Evolutionary conservation across 2,329 filamentous ascomycete genomes (phyloP).

Genomic region (Fonsecaea multimorphosa): DNA sequence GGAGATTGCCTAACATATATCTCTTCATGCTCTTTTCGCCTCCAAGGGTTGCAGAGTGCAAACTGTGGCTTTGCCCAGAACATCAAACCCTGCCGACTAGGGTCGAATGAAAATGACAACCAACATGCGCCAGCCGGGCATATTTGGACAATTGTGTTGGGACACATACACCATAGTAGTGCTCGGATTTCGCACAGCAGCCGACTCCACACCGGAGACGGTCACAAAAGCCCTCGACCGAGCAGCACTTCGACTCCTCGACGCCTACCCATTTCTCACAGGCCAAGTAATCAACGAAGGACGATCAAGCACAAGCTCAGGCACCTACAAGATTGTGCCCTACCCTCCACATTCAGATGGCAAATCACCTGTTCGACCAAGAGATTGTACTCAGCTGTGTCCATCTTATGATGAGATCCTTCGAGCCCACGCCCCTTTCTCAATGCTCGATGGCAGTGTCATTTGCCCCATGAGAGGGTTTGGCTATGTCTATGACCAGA

Average conservation of each 20-base stretch:
- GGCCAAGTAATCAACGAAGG: constrained; percentile 23
- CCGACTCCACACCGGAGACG: not conserved
- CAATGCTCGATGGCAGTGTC: constrained; percentile 43
- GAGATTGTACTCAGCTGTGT: constrained; percentile 34
- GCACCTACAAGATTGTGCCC: constrained; percentile 32
- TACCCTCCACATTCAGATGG: constrained; percentile 28
- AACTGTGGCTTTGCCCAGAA: not conserved
- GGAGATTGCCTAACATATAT: not conserved
- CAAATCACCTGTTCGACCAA: constrained; percentile 35
- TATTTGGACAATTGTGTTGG: constrained; percentile 22
- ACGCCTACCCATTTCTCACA: constrained; percentile 17
- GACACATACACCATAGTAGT: constrained; percentile 17
- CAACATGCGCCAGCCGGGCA: constrained; percentile 21
- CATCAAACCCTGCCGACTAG: not conserved
- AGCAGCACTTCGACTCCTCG: constrained; percentile 17
- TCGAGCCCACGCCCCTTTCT: constrained; percentile 39
- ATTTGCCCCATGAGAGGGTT: constrained; percentile 41
- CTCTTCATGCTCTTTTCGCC: too few relatives aligned
- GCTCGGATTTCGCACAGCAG: constrained; percentile 16
- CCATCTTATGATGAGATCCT: constrained; percentile 37
- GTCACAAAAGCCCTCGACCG: constrained; percentile 17
- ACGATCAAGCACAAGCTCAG: constrained; percentile 20
- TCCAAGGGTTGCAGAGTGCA: not conserved
- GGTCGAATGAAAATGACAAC: not conserved
- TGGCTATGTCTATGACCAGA: constrained; percentile 37